A percentile compares a stretch with the other conserved stretches of the same genome.
Conservation (phyloP, 208 protist species). For the Crithidia bombi region DNA sequence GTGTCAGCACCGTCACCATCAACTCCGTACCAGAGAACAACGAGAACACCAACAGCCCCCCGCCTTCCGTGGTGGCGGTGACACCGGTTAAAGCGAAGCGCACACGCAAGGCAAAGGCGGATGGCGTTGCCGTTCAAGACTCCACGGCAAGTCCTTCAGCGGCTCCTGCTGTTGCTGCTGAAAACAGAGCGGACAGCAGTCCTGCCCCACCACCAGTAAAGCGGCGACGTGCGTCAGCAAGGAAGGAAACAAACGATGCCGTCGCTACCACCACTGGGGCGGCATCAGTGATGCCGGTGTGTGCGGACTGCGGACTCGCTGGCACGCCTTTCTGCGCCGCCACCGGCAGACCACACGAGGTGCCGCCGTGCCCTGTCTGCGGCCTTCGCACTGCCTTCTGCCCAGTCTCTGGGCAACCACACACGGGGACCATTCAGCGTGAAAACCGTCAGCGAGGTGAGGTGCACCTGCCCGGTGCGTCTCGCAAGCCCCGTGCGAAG, state of each 20-base stretch:
- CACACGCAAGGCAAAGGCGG: constrained; percentile 2
- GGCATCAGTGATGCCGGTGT: constrained; percentile 14
- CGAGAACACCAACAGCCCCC: not conserved
- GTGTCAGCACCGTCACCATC: not conserved
- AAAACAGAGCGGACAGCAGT: not conserved
- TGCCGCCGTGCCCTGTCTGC: constrained; percentile 46
- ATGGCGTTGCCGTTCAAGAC: not conserved
- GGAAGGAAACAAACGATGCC: constrained; percentile 1
- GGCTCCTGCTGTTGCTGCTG: not conserved
- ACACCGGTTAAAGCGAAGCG: constrained; percentile 4
- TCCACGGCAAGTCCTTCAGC: not conserved
- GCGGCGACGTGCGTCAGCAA: constrained; percentile 17
- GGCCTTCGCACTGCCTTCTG: constrained; percentile 70
- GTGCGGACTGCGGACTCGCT: constrained; percentile 60
- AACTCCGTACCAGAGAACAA: not conserved
- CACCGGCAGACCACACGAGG: constrained; percentile 51
- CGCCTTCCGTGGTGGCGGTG: not conserved
- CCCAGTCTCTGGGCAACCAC: constrained; percentile 62
- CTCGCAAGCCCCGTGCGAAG: constrained; percentile 11
- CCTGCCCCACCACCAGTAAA: constrained; percentile 4
- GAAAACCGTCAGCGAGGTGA: constrained; percentile 48
- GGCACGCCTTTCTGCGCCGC: constrained; percentile 66
- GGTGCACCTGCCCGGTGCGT: constrained; percentile 43
- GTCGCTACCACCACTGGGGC: not conserved
- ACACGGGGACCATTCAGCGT: constrained; percentile 37